Evolutionary conservation across 176 grass and related monocot genomes (phyloP), one percentile per base, ranked within the genome.

Genomic region (Pontederia crassipes): DNA sequence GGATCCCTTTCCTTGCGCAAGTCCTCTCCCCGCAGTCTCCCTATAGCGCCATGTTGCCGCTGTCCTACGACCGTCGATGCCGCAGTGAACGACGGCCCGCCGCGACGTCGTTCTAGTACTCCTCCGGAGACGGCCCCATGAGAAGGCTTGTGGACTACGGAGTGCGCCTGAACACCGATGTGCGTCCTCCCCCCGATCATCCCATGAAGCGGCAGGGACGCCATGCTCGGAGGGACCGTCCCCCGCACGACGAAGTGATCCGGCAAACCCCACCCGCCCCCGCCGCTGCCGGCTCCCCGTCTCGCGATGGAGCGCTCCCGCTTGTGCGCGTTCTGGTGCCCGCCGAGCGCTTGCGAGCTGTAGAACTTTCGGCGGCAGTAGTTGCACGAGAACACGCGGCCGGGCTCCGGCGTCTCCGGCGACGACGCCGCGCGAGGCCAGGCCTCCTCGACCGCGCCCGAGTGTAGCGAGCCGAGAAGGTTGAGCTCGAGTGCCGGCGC

Each of bases 311-410:
- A 91, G 29, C 92, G 83, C 81, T 97, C 92, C 40, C 83, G 92
- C 79, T 91, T 97, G 86, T 97, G 92, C 47, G 87, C 92, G 82
- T 97, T 97, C 78, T 97, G 92, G 83, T 97, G 92, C 15, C 92
- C 92, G 53, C 87, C 92, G 45, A 96, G 83, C 27, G 92, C 92
- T 69, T 96, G 92, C 1, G 92, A 90, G 69, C 81, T 96, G 69
- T 67, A 75, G 87, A 96, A 96, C 52, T 74, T 77, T 20, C 87
- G 73, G 11, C 85, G 77, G 66, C 92, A 96, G 69, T 91, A 96
- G 83, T 85, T 91, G 87, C 92, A 96, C n/a, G 87, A 72, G 81
- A 96, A 96, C 53, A 57, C 52, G 10, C 66, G 66, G 9, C 56
- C 35, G n/a, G 66, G 46, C 66, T 69, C 66, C 35, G 50, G 9